Evolutionary conservation across 148 eudicot genomes (phyloP).

Genomic region (Persicaria maculosa): DNA sequence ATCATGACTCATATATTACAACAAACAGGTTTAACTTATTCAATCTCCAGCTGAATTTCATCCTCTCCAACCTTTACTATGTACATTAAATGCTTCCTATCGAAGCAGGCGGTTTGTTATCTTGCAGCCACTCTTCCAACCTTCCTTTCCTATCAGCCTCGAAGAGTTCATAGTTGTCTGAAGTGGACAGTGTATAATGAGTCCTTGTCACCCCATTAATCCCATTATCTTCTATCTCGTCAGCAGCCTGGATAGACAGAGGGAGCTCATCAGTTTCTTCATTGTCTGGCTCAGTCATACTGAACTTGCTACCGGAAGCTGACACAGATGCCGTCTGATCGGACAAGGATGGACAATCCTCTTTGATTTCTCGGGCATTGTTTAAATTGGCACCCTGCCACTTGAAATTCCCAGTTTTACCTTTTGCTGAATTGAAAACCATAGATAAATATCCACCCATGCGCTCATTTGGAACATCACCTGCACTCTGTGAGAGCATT

Average conservation of each 20-base stretch:
- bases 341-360: not conserved
- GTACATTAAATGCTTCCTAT: constrained; percentile 7
- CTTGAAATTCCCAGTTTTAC: constrained; percentile 29
- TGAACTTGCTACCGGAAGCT: not conserved
- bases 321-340: not conserved
- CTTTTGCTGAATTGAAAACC: constrained; percentile 39
- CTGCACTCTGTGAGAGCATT: constrained; percentile 30
- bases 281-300: not conserved
- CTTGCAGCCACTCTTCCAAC: constrained; percentile 15
- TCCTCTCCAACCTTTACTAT: not conserved
- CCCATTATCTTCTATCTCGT: not conserved
- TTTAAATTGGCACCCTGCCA: constrained; percentile 11
- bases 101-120: constrained; percentile 3
- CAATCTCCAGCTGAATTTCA: not conserved
- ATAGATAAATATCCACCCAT: constrained; percentile 27
- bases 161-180: constrained; percentile 7
- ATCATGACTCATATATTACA: not conserved
- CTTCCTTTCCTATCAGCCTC: constrained; percentile 11
- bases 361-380: not conserved
- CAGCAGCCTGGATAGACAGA: constrained; percentile 26
- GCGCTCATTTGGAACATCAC: constrained; percentile 15
- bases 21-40: not conserved
- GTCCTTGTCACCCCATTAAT: constrained; percentile 6
- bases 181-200: not conserved
- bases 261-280: constrained; percentile 37